Base-by-base conservation (phyloP, 805 yeast genomes). In the Myxozyma sirexii region DNA sequence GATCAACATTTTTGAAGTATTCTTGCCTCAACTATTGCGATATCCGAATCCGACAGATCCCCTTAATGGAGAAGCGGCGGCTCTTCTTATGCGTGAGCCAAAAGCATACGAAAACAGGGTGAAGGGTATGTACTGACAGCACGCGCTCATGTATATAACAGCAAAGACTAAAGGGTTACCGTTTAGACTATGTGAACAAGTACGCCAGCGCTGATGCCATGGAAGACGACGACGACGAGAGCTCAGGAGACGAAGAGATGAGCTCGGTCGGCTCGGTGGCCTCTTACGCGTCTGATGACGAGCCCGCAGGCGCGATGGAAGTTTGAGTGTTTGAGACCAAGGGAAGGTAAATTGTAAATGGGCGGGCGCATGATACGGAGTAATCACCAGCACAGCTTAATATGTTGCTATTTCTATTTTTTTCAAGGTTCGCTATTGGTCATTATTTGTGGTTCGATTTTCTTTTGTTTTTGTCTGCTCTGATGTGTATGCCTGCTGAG, bases 1-100 rank as follows among this genome's bases (percentile, higher is more conserved):
- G 65, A 78, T 86, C 65, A 94, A 94, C 72, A 88, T 93, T 26
- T 90, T 94, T 72, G 98, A 93, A 70, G 86, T 90, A 71, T 94
- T 93, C 76, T 76, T 93, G 60, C 99, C 99, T 5, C 98, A 96
- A 68, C 76, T 93, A 59, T 77, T 93, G 63, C 82, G 92, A 56
- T 94, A 93, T 70, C 97, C 98, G 19, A 93, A 93, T 70, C 93
- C 98, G 1, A 79, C 93, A 13, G 99, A 93, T 72, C 99, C 99
- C 0, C 79, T 93, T 63, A 93, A 93, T 70, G 85, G 91, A 10
- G 94, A 88, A 60, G 98, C 98, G 0, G 89, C 96, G 4, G 84
- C 87, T 15, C 75, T 93, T 56, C 84, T 88, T 77, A 78, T 86
- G 63, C 81, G 85, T 57, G 90, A 90, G 68, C 85, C 84, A 61